Base-by-base conservation (phyloP, 164 flowering plant species). In the Stephania yunnanensis region DNA sequence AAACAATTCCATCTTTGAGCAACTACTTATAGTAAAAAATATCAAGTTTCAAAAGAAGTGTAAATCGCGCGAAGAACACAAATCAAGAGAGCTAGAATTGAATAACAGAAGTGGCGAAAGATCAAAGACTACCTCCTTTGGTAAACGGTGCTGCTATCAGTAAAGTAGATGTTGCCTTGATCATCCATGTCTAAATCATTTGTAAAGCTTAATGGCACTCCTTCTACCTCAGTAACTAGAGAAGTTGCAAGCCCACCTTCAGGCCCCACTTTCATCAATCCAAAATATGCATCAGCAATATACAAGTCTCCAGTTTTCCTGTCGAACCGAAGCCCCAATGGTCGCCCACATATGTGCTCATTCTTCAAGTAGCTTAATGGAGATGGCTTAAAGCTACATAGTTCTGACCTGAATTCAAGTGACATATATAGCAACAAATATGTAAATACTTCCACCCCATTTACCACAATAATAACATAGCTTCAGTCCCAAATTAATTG, bases 221-320 rank as follows among this genome's bases (percentile, higher is more conserved):
- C 97, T 81, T 91, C 95, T 19, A 89, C 99, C 83, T 91, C 93
- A 48, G 86, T 88, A 68, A 81, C 71, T 45, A 95, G 89, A 1
- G 85, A 72, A 66, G 87, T 86, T 52, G 99, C 98, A 82, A 92
- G 76, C 9, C 99, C 99, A 72, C 99, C 99, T 81, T 89, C 91
- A 53, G 92, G 95, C 7, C 99, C 98, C 46, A 95, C 99, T 79
- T 89, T 91, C 91, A 91, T 71, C 81, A 95, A 79, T 67, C 99
- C 99, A 50, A 93, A 80, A 81, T 95, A 95, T n/a, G 99, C 98
- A 86, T 95, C 99, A 48, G 97, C 97, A 73, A 95, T 95, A 82
- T 91, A 93, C 64, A 95, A 58, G 71, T 93, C 97, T 67, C 97
- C 94, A 20, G 91, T 93, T 83, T 83, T 91, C 87, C 93, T 92